These are phyloP conservation scores for Polytrichum formosum DNA, from an alignment of 225 moss, liverwort and hornwort species.

Conservation along the genomic window DNA sequence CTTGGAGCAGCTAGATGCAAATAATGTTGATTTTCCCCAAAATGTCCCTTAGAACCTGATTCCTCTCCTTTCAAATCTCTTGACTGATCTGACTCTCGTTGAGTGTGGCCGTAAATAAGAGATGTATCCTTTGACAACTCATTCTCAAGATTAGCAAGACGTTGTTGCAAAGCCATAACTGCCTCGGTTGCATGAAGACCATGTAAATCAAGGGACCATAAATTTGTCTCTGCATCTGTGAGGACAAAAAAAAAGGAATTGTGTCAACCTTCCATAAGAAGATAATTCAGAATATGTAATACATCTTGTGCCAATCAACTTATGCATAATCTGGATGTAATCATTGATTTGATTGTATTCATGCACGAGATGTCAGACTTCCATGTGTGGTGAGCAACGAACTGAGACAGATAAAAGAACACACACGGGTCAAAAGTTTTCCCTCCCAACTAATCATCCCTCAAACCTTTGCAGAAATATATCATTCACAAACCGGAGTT, in stretches of 20 bases:
- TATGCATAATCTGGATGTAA: too few species aligned
- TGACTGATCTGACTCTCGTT: conserved; percentile 14
- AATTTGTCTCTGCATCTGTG: conserved; percentile 30
- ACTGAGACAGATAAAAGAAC: too few species aligned
- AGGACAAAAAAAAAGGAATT: neutral
- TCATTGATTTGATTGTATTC: too few species aligned
- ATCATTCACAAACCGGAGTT: too few species aligned
- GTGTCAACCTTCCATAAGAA: neutral
- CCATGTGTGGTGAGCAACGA: too few species aligned
- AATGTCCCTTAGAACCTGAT: conserved; percentile 12
- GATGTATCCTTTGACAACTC: conserved; percentile 39
- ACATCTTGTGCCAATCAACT: too few species aligned
- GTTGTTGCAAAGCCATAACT: conserved; percentile 47
- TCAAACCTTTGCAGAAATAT: too few species aligned
- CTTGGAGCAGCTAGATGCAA: conserved; percentile 40
- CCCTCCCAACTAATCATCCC: too few species aligned
- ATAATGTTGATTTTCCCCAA: conserved; percentile 7
- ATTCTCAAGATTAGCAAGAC: conserved; percentile 45
- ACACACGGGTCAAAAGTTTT: too few species aligned
- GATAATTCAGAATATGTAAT: too few species aligned
- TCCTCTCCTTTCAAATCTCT: conserved; percentile 2
- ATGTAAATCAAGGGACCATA: conserved; percentile 61
- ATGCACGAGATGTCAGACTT: too few species aligned
- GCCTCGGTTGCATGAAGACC: conserved; percentile 61
- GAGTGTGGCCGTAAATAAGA: conserved; percentile 17